phyloP scores from a whole-genome alignment of 75 land plant species.

The Larix kaempferi region DNA sequence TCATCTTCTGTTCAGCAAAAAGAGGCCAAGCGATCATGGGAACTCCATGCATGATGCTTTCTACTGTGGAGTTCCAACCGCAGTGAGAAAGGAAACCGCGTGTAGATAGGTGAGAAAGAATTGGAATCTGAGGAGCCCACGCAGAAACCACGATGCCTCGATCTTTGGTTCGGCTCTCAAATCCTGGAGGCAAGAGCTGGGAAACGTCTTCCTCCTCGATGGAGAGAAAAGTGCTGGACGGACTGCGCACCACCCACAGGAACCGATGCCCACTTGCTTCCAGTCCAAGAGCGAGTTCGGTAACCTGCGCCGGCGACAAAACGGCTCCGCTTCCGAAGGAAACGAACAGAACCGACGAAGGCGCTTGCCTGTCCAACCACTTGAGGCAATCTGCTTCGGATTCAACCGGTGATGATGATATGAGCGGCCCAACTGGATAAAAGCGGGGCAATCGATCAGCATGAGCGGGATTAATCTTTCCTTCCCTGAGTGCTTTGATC shows the following conservation, averaged over 20 bases:
- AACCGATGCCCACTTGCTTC: conserved; percentile 17
- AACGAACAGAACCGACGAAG: conserved; percentile 16
- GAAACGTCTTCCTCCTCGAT: conserved; percentile 12
- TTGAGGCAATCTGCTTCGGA: neutral
- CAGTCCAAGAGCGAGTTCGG: conserved; percentile 22
- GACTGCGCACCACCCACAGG: conserved; percentile 20
- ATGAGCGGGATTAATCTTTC: no score
- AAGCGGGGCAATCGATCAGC: no score
- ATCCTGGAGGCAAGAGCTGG: conserved; percentile 15
- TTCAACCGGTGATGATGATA: no score
- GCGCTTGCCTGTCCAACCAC: conserved; percentile 17
- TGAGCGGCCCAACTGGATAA: no score
- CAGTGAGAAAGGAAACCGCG: conserved; percentile 35
- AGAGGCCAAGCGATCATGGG: conserved; percentile 25
- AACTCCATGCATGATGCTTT: conserved; percentile 22
- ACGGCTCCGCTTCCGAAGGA: conserved; percentile 23
- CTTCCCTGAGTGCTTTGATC: no score
- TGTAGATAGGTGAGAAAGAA: conserved; percentile 24
- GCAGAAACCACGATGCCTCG: neutral
- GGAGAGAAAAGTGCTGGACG: no score
- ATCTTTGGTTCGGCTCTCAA: conserved; percentile 2
- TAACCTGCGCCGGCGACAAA: conserved; percentile 8
- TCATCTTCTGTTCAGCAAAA: conserved; percentile 14
- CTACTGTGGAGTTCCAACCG: conserved; percentile 40
- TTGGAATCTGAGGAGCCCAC: conserved; percentile 33